Evolutionary conservation across 228 moss, liverwort and hornwort genomes (phyloP).

Genomic region (Sphagnum magellanicum): DNA sequence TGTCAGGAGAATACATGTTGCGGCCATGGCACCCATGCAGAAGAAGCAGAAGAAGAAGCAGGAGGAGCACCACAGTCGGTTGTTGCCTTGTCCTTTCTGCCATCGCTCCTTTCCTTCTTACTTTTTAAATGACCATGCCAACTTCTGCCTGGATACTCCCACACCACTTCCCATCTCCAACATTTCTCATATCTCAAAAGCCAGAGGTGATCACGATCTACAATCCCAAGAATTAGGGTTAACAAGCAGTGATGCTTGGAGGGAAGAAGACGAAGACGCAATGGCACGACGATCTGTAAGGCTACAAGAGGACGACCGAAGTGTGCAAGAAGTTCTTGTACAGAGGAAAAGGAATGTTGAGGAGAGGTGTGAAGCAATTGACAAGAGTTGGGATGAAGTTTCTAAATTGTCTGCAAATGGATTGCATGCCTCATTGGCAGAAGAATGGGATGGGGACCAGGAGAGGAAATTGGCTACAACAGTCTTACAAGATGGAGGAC

Average conservation of each 20-base stretch:
- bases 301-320: neutral
- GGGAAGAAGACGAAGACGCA: neutral
- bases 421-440: neutral
- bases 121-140: constrained; percentile 62
- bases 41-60: constrained; percentile 18
- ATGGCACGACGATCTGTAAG: neutral
- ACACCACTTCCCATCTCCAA: constrained; percentile 4
- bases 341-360: too few species aligned
- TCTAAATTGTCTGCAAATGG: neutral
- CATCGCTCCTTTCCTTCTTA: constrained; percentile 59
- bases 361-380: too few species aligned
- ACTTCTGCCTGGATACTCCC: constrained; percentile 47
- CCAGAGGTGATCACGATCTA: neutral
- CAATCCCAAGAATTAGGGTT: neutral
- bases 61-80: constrained; percentile 35
- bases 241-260: neutral
- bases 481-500: constrained; percentile 7
- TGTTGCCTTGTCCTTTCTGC: constrained; percentile 75
- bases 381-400: too few species aligned
- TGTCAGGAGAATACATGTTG: too few species aligned
- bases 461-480: constrained; percentile 4
- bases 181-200: constrained; percentile 2
- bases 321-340: too few species aligned
- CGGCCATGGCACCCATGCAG: neutral
- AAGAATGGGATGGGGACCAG: neutral